Evolutionary conservation across 2,329 filamentous ascomycete species (phyloP).

Genomic region (Fusarium euwallaceae): DNA sequence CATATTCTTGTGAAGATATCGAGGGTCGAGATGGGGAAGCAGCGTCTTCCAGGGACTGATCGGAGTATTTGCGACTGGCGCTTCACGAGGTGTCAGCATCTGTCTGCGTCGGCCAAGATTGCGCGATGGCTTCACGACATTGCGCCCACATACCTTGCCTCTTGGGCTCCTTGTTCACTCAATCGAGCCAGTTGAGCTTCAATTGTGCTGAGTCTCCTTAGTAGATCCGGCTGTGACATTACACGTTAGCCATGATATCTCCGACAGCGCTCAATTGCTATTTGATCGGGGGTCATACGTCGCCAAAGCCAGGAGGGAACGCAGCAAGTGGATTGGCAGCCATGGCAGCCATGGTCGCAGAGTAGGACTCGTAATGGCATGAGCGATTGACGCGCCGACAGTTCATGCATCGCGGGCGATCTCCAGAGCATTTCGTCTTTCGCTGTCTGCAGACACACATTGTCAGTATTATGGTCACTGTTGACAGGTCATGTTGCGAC

Average conservation of each 20-base stretch:
- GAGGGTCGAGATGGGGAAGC: not conserved
- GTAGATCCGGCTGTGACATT: constrained; percentile 6
- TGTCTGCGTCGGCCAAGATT: not conserved
- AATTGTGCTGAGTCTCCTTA: constrained; percentile 19
- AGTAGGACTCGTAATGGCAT: constrained; percentile 25
- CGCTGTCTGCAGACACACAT: constrained; percentile 9
- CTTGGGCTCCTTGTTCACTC: constrained; percentile 11
- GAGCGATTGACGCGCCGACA: constrained; percentile 21
- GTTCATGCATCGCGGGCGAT: constrained; percentile 25
- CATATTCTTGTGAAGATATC: not conserved
- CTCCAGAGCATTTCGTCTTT: constrained; percentile 32
- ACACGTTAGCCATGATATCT: not conserved
- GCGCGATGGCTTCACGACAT: not conserved
- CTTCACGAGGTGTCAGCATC: not conserved
- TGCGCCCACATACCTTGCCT: not conserved
- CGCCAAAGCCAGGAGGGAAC: not conserved
- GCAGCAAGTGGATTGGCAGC: not conserved
- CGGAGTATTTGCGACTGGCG: not conserved
- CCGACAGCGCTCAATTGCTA: not conserved
- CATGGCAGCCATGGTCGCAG: constrained; percentile 3
- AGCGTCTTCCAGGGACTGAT: not conserved
- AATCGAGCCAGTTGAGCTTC: constrained; percentile 20
- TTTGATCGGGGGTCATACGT: constrained; percentile 1
- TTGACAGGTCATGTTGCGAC: not conserved
- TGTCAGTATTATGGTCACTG: not conserved